Conservation (phyloP, 164 flowering plant genomes). For the Amborella trichopoda region DNA sequence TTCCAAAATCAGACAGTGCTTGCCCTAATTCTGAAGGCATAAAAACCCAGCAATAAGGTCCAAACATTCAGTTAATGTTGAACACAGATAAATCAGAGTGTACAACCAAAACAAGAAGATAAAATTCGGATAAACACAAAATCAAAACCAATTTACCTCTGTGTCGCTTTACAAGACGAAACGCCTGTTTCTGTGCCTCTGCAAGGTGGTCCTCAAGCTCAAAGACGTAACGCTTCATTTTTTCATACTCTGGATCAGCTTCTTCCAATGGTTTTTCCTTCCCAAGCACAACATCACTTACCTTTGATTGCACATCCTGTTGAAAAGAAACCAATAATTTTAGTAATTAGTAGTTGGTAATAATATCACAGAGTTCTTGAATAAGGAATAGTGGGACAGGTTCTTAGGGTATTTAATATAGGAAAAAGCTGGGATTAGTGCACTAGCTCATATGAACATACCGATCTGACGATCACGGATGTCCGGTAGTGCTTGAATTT, state of each 20-base stretch:
- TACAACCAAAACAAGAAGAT: background rate
- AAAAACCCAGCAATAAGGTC: background rate
- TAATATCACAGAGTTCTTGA: too few relatives aligned
- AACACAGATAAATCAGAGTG: background rate
- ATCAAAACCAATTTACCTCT: constrained; percentile 39
- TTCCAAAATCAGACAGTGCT: constrained; percentile 86
- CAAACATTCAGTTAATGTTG: background rate
- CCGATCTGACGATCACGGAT: too few relatives aligned
- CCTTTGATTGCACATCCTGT: constrained; percentile 92
- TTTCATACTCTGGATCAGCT: constrained; percentile 86
- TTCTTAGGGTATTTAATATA: too few relatives aligned
- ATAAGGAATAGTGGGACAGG: too few relatives aligned
- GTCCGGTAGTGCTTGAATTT: too few relatives aligned
- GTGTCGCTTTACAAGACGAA: constrained; percentile 93
- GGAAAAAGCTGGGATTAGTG: too few relatives aligned
- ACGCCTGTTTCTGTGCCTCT: constrained; percentile 98
- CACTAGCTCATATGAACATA: too few relatives aligned
- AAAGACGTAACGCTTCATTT: constrained; percentile 70
- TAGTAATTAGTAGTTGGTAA: too few relatives aligned
- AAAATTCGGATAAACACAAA: background rate
- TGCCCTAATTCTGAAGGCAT: constrained; percentile 64
- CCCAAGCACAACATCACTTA: constrained; percentile 93
- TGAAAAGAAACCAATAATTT: constrained; percentile 5
- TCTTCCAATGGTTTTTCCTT: constrained; percentile 98
- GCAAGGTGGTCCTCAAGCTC: constrained; percentile 93